Base-by-base conservation (phyloP, 208 protist species). In the Porcisia hertigi region DNA sequence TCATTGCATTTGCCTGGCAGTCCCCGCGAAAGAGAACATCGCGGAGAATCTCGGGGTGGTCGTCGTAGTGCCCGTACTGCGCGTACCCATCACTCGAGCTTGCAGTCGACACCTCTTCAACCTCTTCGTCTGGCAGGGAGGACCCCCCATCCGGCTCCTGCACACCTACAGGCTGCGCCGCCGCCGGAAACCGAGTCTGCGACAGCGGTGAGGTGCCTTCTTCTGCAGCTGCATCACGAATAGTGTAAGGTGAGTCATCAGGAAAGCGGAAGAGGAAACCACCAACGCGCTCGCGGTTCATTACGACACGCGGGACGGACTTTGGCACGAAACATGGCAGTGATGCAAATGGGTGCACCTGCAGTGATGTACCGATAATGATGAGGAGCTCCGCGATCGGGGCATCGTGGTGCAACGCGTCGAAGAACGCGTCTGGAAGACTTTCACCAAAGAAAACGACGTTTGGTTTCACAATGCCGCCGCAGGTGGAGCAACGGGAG, bases 371-470 rank as follows among this genome's bases (percentile, higher is more conserved):
- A 43, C 98, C 98, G 64, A 98, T 93, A 23, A 99, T 94, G 58
- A 99, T 85, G 14, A 99, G 75, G 2, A 98, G 52, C 60, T 99
- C 92, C 65, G 92, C 94, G 39, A 78, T 69, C 34, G 72, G 66
- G 3, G 97, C 87, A 82, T 98, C 96, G n/a, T 86, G 69, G 11
- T 80, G 59, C 18, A 96, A 58, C 30, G 82, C 69, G 25, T 90
- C 45, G 30, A 92, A 94, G 79, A 98, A 99, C 4, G 79, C 60
- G 18, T 91, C 77, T 2, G 98, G 98, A 16, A 99, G 86, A 45
- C 81, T 75, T 76, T 99, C 98, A 41, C 97, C 97, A 77, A 99
- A 99, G 64, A 99, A 99, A 20, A 99, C 96, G 52, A 99, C 94
- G 79, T 98, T 94, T 7, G 98, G 98, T 80, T 99, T 99, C 6